Conservation (phyloP, 768 basidiomycete genomes). For the Psilocybe cubensis region DNA sequence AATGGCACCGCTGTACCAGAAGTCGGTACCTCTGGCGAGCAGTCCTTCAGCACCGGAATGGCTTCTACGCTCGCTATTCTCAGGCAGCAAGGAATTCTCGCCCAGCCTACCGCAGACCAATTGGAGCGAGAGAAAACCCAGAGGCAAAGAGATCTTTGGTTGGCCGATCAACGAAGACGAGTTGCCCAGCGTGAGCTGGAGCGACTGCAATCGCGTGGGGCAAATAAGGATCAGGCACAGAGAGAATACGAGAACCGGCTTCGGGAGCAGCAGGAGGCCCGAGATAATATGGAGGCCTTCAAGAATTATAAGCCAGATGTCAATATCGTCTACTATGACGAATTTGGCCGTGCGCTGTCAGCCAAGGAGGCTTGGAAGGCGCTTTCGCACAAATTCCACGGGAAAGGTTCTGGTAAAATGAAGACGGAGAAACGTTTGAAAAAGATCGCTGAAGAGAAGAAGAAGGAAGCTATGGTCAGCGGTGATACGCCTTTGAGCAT, state of each 20-base stretch:
- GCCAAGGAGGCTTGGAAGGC: conserved; percentile 99
- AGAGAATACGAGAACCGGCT: conserved; percentile 93
- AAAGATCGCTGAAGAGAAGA: conserved; percentile 97
- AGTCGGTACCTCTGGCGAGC: conserved; percentile 73
- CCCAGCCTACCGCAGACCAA: conserved; percentile 64
- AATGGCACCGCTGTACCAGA: conserved; percentile 29
- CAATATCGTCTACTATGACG: conserved; percentile 95
- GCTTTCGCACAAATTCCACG: conserved; percentile 96
- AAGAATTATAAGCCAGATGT: conserved; percentile 97
- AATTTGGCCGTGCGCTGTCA: conserved; percentile 86
- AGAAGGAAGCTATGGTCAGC: conserved; percentile 90
- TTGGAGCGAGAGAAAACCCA: conserved; percentile 81
- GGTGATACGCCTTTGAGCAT: conserved; percentile 96
- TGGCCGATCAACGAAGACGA: conserved; percentile 80
- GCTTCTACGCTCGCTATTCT: conserved; percentile 88
- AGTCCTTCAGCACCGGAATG: conserved; percentile 83
- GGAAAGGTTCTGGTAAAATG: conserved; percentile 94
- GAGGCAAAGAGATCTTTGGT: conserved; percentile 85
- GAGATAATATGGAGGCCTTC: conserved; percentile 80
- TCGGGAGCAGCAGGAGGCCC: conserved; percentile 90
- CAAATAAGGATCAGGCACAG: conserved; percentile 88
- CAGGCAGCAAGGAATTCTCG: conserved; percentile 88
- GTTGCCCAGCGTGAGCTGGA: conserved; percentile 84
- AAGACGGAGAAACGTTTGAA: conserved; percentile 97
- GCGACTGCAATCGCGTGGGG: conserved; percentile 72